These are phyloP conservation scores for Lodderomyces pseudojiufengensis DNA, from an alignment of 1,139 yeast species.

Conservation along the genomic window DNA sequence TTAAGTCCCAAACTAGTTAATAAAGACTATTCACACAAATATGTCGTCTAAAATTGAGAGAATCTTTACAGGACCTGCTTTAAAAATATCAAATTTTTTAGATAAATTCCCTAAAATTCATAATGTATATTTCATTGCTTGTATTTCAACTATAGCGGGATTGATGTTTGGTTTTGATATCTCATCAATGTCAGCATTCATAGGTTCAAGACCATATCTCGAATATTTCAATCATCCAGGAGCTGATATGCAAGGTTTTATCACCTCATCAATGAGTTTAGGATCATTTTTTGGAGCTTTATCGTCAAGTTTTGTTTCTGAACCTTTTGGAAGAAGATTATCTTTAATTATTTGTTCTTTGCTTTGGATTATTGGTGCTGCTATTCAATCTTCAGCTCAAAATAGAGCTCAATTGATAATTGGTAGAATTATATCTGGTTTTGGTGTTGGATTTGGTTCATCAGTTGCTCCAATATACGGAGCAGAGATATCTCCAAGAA, in stretches of 20 bases:
- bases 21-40: background rate
- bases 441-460: conserved; percentile 69
- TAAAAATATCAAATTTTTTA: conserved; percentile 26
- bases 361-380: conserved; percentile 51
- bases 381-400: conserved; percentile 44
- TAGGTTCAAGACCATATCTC: conserved; percentile 32
- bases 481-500: conserved; percentile 67
- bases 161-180: conserved; percentile 67
- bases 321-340: conserved; percentile 56
- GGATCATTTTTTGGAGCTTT: conserved; percentile 60
- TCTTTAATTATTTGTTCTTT: conserved; percentile 44
- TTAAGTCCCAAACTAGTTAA: too few species aligned
- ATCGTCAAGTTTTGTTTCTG: conserved; percentile 47
- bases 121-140: conserved; percentile 42
- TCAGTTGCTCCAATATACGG: conserved; percentile 71
- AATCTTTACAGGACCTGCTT: conserved; percentile 27
- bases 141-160: conserved; percentile 53
- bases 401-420: conserved; percentile 46
- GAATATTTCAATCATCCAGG: conserved; percentile 40
- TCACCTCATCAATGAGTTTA: conserved; percentile 56
- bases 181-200: conserved; percentile 61
- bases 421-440: conserved; percentile 65
- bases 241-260: conserved; percentile 50
- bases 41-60: conserved; percentile 14
- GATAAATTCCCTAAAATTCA: conserved; percentile 42